Evolutionary conservation across 164 flowering plant species (phyloP).

Genomic region (Euptelea pleiosperma): DNA sequence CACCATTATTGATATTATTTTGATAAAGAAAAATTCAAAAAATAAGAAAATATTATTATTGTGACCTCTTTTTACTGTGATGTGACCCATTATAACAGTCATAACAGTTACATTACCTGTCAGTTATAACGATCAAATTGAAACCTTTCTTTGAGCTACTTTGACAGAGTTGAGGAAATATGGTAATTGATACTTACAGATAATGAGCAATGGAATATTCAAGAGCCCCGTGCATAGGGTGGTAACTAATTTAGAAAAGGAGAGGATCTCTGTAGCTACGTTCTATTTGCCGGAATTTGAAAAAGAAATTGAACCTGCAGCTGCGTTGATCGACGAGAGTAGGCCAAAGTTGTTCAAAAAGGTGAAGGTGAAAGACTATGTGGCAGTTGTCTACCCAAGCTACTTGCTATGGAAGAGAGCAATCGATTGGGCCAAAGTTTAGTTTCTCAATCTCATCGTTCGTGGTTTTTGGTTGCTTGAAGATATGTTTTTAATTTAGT

Average conservation of each 20-base stretch:
- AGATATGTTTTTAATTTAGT: too few relatives aligned
- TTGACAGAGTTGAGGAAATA: not conserved
- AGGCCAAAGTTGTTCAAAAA: conserved; percentile 41
- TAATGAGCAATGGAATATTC: conserved; percentile 54
- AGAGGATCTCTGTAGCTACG: too few relatives aligned
- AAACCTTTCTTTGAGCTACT: too few relatives aligned
- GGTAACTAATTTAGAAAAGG: conserved; percentile 32
- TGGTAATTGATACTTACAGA: conserved; percentile 23
- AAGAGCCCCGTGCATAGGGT: conserved; percentile 48
- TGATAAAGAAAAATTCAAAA: not conserved
- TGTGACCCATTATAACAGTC: too few relatives aligned
- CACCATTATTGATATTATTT: too few relatives aligned
- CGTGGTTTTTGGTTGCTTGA: too few relatives aligned
- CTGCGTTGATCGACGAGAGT: conserved; percentile 27
- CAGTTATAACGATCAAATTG: too few relatives aligned
- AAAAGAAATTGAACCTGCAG: conserved; percentile 28
- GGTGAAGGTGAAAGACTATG: conserved; percentile 28
- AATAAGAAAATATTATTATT: not conserved
- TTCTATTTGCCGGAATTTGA: conserved; percentile 26
- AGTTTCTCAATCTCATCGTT: too few relatives aligned
- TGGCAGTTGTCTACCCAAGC: conserved; percentile 20
- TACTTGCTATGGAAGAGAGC: conserved; percentile 37
- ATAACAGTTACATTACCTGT: too few relatives aligned
- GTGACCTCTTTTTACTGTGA: not conserved
- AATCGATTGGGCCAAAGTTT: conserved; percentile 30